Evolutionary conservation across 1,139 yeast genomes (phyloP), one percentile per base, ranked within the genome.

Genomic region (Kodamaea sp.): DNA sequence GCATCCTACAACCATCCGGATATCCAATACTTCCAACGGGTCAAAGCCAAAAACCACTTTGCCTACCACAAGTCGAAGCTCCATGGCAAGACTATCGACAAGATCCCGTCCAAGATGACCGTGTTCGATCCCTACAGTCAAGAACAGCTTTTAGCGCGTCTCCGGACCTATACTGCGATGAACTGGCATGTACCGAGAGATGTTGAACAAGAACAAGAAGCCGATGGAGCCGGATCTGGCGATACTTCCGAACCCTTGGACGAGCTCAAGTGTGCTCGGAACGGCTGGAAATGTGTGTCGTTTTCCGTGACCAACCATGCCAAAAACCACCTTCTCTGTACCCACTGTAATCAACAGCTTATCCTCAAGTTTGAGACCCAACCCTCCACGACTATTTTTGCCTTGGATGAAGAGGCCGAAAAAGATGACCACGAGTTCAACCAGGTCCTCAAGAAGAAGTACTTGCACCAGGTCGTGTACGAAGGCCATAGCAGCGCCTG

Each of bases 211-310:
- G n/a, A n/a, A n/a, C 13, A 22, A 15, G 5, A 15, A 22, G 24
- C 12, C 27, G 6, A 14, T 15, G 20, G 22, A 16, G 2, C 25
- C 11, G 33, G 33, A 9, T 31, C 36, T 13, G 29, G 31, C 14
- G 29, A 29, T 19, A 28, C 24, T 16, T 8, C 13, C 21, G 34
- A 38, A 5, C 37, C 21, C 2, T 41, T 69, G 21, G 60, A 49
- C 28, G 74, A 67, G 42, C 52, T 69, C 16, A 55, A 49, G 27
- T 68, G 74, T 50, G 67, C 71, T 7, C 44, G 63, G 31, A 60
- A 65, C 34, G 76, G 76, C 3, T 70, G 76, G 76, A 54, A 53
- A 41, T 66, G 73, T 40, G 50, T 58, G 3, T 54, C 66, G 4
- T 50, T 61, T 15, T 49, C 63, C 1, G 29, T 47, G 2, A 49